These are phyloP conservation scores for Trichoderma semiorbis DNA, from an alignment of 2,329 filamentous ascomycete species.

Conservation along the genomic window DNA sequence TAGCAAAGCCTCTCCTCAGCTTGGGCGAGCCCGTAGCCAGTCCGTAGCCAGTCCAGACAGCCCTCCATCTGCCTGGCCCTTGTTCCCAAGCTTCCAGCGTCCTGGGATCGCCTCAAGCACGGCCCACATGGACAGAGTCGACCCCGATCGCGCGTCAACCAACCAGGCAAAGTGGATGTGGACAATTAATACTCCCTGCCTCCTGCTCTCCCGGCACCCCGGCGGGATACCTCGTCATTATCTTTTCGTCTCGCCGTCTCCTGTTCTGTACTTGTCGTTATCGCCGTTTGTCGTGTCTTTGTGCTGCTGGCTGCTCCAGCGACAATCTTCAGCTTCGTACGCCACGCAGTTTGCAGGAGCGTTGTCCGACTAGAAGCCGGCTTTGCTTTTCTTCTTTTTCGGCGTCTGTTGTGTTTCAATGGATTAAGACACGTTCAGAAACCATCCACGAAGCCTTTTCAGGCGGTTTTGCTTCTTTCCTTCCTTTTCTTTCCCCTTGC, in stretches of 20 bases:
- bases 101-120: constrained; percentile 19
- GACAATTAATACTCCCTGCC: constrained; percentile 17
- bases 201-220: constrained; percentile 14
- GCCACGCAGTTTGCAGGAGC: background rate
- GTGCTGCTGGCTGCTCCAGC: background rate
- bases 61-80: constrained; percentile 3
- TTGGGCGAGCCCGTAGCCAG: background rate
- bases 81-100: constrained; percentile 16
- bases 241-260: constrained; percentile 13
- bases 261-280: constrained; percentile 3
- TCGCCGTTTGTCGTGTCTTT: constrained; percentile 4
- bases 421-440: background rate
- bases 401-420: background rate
- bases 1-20: background rate
- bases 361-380: background rate
- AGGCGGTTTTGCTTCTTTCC: constrained; percentile 3
- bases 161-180: constrained; percentile 15
- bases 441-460: background rate
- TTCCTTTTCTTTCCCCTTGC: constrained; percentile 13
- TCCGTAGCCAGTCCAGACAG: background rate
- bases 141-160: constrained; percentile 20
- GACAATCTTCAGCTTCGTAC: constrained; percentile 7
- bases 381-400: background rate
- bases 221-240: constrained; percentile 16
- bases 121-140: constrained; percentile 16